A percentile compares a stretch with the other conserved stretches of the same genome.
phyloP scores from a whole-genome alignment of 2,329 filamentous ascomycete genomes.

The Dactylonectria macrodidyma region DNA sequence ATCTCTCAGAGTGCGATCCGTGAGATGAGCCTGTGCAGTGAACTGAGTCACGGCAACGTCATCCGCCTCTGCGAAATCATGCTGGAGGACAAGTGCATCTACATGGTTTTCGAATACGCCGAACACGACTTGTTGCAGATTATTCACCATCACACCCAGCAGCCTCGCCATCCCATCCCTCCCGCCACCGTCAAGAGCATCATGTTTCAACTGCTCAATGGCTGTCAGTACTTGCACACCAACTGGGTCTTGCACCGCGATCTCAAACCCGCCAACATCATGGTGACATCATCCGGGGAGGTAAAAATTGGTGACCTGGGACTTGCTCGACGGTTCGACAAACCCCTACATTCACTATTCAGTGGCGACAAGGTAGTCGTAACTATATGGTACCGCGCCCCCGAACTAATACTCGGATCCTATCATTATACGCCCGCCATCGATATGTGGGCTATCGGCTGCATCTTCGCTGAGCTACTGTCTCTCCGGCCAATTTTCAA shows the following conservation, averaged over 20 bases:
- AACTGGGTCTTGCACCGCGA: conserved; percentile 99
- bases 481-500: conserved; percentile 96
- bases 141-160: conserved; percentile 96
- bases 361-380: conserved; percentile 98
- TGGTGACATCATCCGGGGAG: conserved; percentile 91
- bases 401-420: conserved; percentile 91
- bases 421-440: conserved; percentile 98
- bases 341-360: conserved; percentile 92
- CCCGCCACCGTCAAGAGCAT: conserved; percentile 92
- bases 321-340: conserved; percentile 92
- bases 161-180: conserved; percentile 89
- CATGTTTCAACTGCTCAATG: conserved; percentile 95
- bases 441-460: conserved; percentile 97
- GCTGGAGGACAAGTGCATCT: conserved; percentile 98
- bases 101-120: conserved; percentile 99
- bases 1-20: conserved; percentile 97
- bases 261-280: conserved; percentile 98
- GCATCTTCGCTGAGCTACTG: conserved; percentile 95
- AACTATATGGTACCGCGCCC: conserved; percentile 98
- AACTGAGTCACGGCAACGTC: conserved; percentile 89
- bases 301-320: conserved; percentile 97
- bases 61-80: conserved; percentile 96
- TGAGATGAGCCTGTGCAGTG: conserved; percentile 97
- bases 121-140: conserved; percentile 98
- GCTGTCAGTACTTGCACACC: conserved; percentile 92